Evolutionary conservation across 2,329 filamentous ascomycete genomes (phyloP).

Genomic region (Amphichorda felina): DNA sequence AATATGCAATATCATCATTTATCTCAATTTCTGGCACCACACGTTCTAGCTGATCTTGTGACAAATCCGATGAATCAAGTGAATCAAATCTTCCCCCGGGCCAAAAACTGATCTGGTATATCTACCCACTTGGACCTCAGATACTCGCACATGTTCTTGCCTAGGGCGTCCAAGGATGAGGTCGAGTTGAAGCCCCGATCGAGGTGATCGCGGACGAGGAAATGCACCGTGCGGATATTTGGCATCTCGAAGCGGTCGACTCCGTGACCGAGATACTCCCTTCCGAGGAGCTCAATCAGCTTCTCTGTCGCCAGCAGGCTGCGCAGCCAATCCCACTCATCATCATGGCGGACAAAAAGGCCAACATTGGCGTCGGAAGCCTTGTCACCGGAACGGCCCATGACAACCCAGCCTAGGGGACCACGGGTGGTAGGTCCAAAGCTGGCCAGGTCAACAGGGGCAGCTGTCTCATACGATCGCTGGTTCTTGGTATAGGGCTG

Average conservation of each 20-base stretch:
- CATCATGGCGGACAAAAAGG: conserved; percentile 25
- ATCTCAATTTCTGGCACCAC: too few species aligned
- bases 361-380: conserved; percentile 26
- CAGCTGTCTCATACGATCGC: conserved; percentile 13
- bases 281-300: conserved; percentile 20
- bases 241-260: conserved; percentile 31
- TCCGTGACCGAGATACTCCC: conserved; percentile 17
- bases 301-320: conserved; percentile 22
- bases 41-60: too few species aligned
- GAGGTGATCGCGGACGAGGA: conserved; percentile 29
- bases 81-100: conserved; percentile 22
- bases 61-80: too few species aligned
- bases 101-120: conserved; percentile 27
- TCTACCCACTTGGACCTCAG: conserved; percentile 30
- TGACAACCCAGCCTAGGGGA: conserved; percentile 13
- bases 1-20: too few species aligned
- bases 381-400: conserved; percentile 21
- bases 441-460: conserved; percentile 5
- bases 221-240: conserved; percentile 16
- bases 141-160: conserved; percentile 33
- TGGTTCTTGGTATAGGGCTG: conserved; percentile 11
- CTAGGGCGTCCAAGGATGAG: conserved; percentile 27
- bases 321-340: conserved; percentile 30
- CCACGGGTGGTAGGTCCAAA: conserved; percentile 9
- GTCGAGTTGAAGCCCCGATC: conserved; percentile 29